Evolutionary conservation across 768 basidiomycete genomes (phyloP), one percentile per base, ranked within the genome.

Genomic region (Leccinum disarticulatum): DNA sequence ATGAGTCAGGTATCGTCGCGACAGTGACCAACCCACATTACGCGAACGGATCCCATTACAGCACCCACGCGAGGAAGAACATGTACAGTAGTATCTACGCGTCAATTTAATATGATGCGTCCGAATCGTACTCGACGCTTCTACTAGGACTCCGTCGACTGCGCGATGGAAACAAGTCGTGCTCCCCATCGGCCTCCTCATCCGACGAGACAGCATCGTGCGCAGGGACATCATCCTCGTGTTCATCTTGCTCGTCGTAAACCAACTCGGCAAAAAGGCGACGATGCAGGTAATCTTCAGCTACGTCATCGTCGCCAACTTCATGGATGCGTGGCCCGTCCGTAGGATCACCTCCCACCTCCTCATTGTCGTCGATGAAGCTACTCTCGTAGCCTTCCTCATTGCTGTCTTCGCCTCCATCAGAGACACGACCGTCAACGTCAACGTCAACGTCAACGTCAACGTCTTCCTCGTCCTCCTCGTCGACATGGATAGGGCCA

Each of bases 311-410:
- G 9, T 67, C 63, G 22, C 30, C 25, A 15, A 73, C 55, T 47
- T 74, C 69, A 36, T 68, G 64, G 54, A 73, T 69, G 35, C 69
- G 73, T 14, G 62, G 59, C 6, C 48, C 46, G 4, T 60, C 60
- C 47, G 53, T 35, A 46, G 36, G 2, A 7, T 33, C 55, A 22
- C 54, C 51, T 33, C 30, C 52, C 14, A 65, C 72, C 9, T 66
- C 72, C 17, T 75, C 75, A 27, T 62, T 74, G 47, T 85, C 84
- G 46, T 84, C 83, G 53, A 86, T 84, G 64, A 86, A 86, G 67
- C 83, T 83, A 61, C 77, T 76, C 60, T 81, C 81, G 53, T 83
- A 84, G 13, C 68, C 77, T 17, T 74, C 78, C 0, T 78, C 77
- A 2, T 64, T 76, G 4, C 65, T 67, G 15, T 60, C 69, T 17